Evolutionary conservation across 129 eudicot species (phyloP).

Genomic region (Flaveria robusta): DNA sequence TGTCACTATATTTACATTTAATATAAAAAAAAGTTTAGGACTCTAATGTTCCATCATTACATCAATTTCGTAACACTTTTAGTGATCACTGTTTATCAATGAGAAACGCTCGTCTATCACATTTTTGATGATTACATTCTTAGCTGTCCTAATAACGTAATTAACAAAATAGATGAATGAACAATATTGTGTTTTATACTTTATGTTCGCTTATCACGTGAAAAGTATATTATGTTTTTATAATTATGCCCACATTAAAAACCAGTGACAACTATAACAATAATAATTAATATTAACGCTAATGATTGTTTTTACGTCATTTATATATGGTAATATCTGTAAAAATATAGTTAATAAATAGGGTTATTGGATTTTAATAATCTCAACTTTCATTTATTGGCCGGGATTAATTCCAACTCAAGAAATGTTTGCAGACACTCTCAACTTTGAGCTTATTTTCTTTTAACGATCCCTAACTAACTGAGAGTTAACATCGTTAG

Average conservation of each 20-base stretch:
- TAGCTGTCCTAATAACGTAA: constrained; percentile 6
- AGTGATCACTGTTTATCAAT: neutral
- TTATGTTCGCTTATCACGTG: neutral
- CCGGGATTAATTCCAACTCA: no score
- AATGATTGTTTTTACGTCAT: neutral
- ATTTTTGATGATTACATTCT: constrained; percentile 13
- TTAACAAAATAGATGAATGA: neutral
- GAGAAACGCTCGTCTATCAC: neutral
- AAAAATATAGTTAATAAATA: no score
- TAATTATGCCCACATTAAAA: neutral
- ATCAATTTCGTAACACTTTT: neutral
- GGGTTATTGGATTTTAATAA: no score
- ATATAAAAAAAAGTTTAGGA: neutral
- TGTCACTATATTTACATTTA: no score
- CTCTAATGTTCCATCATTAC: neutral
- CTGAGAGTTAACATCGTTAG: no score
- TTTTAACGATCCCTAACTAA: no score
- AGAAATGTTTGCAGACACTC: no score
- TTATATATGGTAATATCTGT: neutral
- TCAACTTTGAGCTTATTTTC: no score
- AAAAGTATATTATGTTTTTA: neutral
- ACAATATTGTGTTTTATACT: neutral
- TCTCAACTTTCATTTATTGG: no score
- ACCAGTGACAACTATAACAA: neutral
- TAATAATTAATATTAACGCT: neutral